A percentile compares a stretch with the other conserved stretches of the same genome.
These are phyloP conservation scores for Barnettozyma botsteinii DNA, from an alignment of 805 yeast genomes.

Conservation along the genomic window DNA sequence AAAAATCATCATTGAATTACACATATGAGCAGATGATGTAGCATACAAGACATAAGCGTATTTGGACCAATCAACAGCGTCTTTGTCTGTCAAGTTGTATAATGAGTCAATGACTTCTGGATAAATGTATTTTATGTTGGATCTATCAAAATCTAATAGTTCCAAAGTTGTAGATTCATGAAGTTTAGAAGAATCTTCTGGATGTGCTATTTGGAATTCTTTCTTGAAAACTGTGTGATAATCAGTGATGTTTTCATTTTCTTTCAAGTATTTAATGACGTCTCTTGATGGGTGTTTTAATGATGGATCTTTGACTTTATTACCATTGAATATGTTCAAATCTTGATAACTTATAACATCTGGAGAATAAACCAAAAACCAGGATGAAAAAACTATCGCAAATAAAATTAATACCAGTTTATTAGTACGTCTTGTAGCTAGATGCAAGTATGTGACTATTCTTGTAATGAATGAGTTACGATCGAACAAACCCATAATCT, in stretches of 20 bases:
- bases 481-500: too few species aligned
- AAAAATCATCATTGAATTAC: conserved; percentile 47
- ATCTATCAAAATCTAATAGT: conserved; percentile 20
- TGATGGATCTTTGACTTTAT: too few species aligned
- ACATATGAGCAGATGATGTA: conserved; percentile 44
- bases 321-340: too few species aligned
- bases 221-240: not conserved
- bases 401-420: too few species aligned
- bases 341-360: too few species aligned
- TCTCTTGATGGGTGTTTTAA: not conserved
- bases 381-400: too few species aligned
- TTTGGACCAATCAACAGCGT: conserved; percentile 35
- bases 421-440: not conserved
- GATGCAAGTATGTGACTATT: too few species aligned
- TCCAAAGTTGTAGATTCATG: not conserved
- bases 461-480: too few species aligned
- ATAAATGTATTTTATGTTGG: conserved; percentile 19
- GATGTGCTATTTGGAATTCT: not conserved
- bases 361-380: too few species aligned
- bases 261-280: conserved; percentile 4
- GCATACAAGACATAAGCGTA: conserved; percentile 60
- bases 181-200: not conserved
- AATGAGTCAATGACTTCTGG: conserved; percentile 23
- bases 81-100: conserved; percentile 14
- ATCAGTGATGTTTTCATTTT: not conserved